A percentile compares a stretch with the other conserved stretches of the same genome.
phyloP scores from a whole-genome alignment of 1,284 basidiomycete genomes.

The Leccinum pachyderme region DNA sequence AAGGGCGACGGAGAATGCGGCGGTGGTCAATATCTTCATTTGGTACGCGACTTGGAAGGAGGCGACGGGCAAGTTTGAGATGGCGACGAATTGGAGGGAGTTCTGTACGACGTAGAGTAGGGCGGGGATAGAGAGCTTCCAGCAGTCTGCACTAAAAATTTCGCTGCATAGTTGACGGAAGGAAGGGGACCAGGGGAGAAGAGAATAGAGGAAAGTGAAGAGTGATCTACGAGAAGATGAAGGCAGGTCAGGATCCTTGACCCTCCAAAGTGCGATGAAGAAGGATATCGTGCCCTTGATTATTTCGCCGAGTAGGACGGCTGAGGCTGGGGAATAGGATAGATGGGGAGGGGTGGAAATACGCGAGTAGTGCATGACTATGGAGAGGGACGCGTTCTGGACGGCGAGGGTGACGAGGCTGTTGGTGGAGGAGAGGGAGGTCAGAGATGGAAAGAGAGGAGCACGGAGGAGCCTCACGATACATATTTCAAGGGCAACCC shows the following conservation, averaged over 20 bases:
- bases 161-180: slow-evolving; percentile 55
- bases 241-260: slow-evolving; percentile 39
- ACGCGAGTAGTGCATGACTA: slow-evolving; percentile 96
- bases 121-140: slow-evolving; percentile 96
- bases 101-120: slow-evolving; percentile 96
- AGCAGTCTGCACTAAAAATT: slow-evolving; percentile 82
- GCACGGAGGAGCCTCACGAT: slow-evolving; percentile 44
- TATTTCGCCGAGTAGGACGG: slow-evolving; percentile 91
- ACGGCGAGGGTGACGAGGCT: slow-evolving; percentile 92
- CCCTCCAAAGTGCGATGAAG: slow-evolving; percentile 58
- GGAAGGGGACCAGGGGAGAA: slow-evolving; percentile 44
- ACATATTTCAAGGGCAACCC: slow-evolving; percentile 63
- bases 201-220: slow-evolving; percentile 31
- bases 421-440: slow-evolving; percentile 2
- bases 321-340: slow-evolving; percentile 88
- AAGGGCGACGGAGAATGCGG: slow-evolving; percentile 85
- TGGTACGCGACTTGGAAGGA: slow-evolving; percentile 93
- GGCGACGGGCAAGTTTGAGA: slow-evolving; percentile 86
- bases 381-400: slow-evolving; percentile 93
- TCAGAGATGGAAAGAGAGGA: background rate
- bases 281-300: slow-evolving; percentile 92
- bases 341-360: slow-evolving; percentile 75
- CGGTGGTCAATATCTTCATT: slow-evolving; percentile 96
- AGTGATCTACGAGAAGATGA: slow-evolving; percentile 50
- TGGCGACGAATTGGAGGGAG: slow-evolving; percentile 92